These are phyloP conservation scores for Epichloe gansuensis DNA, from an alignment of 2,329 filamentous ascomycete genomes.

Conservation along the genomic window DNA sequence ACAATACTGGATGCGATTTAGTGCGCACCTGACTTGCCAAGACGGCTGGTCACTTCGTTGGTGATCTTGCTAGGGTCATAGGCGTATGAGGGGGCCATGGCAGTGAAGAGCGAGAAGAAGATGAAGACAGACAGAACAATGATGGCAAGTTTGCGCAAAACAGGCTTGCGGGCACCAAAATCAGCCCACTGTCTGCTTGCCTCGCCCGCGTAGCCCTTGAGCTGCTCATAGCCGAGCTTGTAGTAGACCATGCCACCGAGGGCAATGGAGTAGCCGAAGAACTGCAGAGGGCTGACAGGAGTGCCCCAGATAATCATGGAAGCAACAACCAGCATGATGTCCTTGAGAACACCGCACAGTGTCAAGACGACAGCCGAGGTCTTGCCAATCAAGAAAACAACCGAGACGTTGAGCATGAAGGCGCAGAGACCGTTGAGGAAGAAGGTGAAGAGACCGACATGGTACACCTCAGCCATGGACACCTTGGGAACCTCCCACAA, in stretches of 20 bases:
- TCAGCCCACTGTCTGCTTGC: slow-evolving; percentile 73
- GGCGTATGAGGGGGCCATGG: slow-evolving; percentile 49
- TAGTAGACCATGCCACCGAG: slow-evolving; percentile 68
- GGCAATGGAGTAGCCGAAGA: slow-evolving; percentile 74
- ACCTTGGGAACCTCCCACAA: slow-evolving; percentile 62
- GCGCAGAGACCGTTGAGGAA: slow-evolving; percentile 66
- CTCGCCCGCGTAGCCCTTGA: slow-evolving; percentile 67
- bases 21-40: slow-evolving; percentile 25
- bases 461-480: slow-evolving; percentile 56
- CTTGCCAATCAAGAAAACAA: slow-evolving; percentile 80
- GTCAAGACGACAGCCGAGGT: slow-evolving; percentile 79
- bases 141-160: slow-evolving; percentile 65
- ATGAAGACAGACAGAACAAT: slow-evolving; percentile 50
- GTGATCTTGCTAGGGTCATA: slow-evolving; percentile 41
- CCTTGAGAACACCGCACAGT: slow-evolving; percentile 78
- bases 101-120: slow-evolving; percentile 59
- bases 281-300: slow-evolving; percentile 61
- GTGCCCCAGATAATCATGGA: slow-evolving; percentile 77
- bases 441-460: slow-evolving; percentile 61
- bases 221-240: slow-evolving; percentile 72
- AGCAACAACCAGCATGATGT: slow-evolving; percentile 68
- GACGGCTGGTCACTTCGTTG: slow-evolving; percentile 35
- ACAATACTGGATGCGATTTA: background rate
- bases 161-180: slow-evolving; percentile 65
- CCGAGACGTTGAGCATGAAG: slow-evolving; percentile 73